Conservation (phyloP, 2,329 filamentous ascomycete genomes). For the Alternaria gansuensis region DNA sequence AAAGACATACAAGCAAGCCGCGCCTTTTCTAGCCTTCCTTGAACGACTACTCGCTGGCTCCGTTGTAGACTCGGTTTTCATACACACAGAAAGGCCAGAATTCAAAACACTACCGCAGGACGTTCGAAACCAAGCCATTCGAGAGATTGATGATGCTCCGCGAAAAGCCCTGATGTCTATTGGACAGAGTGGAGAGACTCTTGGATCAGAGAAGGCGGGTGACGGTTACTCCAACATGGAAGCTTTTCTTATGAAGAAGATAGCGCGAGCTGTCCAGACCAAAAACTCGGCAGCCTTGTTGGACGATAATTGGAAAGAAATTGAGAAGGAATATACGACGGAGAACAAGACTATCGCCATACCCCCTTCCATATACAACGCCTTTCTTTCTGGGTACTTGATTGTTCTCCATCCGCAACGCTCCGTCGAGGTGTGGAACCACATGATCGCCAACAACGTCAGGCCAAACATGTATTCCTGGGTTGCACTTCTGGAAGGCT, state of each 20-base stretch:
- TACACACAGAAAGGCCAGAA: constrained; percentile 17
- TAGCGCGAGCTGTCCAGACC: constrained; percentile 37
- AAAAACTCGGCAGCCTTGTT: constrained; percentile 24
- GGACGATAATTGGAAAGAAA: constrained; percentile 40
- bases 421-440: constrained; percentile 66
- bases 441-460: constrained; percentile 64
- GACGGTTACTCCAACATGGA: constrained; percentile 32
- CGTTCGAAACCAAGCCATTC: constrained; percentile 25
- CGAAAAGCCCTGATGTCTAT: constrained; percentile 30
- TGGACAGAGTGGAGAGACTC: constrained; percentile 16
- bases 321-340: constrained; percentile 28
- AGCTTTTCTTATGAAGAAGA: constrained; percentile 37
- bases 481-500: constrained; percentile 77
- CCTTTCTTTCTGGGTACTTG: constrained; percentile 61
- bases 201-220: constrained; percentile 7
- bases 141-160: constrained; percentile 38
- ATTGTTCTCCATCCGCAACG: constrained; percentile 53
- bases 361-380: constrained; percentile 52
- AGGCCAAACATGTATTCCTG: constrained; percentile 72
- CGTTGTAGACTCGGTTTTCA: constrained; percentile 26
- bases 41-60: constrained; percentile 36
- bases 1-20: constrained; percentile 30
- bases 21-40: constrained; percentile 43
- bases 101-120: constrained; percentile 31
- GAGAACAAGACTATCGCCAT: constrained; percentile 28